These are phyloP conservation scores for Cryptococcus sp. DNA, from an alignment of 1,284 basidiomycete genomes.

Conservation along the genomic window DNA sequence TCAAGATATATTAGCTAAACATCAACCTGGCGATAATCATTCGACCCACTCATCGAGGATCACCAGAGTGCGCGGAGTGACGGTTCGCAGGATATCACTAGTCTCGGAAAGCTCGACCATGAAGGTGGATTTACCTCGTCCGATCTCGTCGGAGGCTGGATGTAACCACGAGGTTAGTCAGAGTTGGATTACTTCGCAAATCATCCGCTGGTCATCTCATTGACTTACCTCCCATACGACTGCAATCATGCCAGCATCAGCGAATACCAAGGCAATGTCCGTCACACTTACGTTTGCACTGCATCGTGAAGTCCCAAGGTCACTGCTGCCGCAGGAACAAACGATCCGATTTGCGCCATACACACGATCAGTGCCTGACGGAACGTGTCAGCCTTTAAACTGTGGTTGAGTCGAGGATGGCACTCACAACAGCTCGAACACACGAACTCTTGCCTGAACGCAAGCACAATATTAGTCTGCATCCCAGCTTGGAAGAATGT, in stretches of 20 bases:
- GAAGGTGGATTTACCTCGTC: conserved; percentile 82
- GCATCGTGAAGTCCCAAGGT: conserved; percentile 76
- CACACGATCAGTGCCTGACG: conserved; percentile 44
- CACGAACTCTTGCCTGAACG: conserved; percentile 47
- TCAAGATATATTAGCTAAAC: conserved; percentile 5
- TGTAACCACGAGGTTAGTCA: neutral
- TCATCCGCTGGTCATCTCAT: neutral
- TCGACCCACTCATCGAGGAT: conserved; percentile 67
- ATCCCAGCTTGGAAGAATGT: neutral
- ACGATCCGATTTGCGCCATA: conserved; percentile 60
- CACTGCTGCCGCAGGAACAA: conserved; percentile 67
- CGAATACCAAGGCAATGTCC: neutral
- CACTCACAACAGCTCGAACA: conserved; percentile 43
- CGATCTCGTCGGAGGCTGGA: conserved; percentile 81
- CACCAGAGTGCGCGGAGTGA: conserved; percentile 72
- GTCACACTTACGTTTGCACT: conserved; percentile 73
- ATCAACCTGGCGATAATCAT: neutral
- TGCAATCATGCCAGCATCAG: conserved; percentile 11
- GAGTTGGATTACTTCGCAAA: too few relatives aligned
- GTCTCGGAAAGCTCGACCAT: conserved; percentile 97
- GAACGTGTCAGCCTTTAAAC: neutral
- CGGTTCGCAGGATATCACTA: conserved; percentile 77
- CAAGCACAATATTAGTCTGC: neutral
- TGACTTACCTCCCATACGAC: conserved; percentile 44
- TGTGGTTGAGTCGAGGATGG: too few relatives aligned